These are phyloP conservation scores for Mucor sp. DNA, from an alignment of 371 early-diverging fungal genomes.

Conservation along the genomic window DNA sequence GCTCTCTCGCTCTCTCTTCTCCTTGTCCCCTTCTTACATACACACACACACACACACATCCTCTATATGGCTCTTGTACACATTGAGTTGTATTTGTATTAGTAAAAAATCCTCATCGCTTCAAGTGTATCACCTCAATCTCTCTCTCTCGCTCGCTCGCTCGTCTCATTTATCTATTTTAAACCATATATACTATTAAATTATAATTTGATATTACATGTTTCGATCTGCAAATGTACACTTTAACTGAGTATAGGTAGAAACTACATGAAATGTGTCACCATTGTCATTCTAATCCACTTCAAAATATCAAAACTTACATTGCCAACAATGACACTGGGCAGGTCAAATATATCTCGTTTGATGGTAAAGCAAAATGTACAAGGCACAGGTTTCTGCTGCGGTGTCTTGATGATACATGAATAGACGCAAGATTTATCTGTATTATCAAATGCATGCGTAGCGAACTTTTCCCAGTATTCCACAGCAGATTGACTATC, in stretches of 20 bases:
- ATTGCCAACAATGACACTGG: constrained; percentile 83
- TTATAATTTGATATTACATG: background rate
- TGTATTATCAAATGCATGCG: constrained; percentile 86
- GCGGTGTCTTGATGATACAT: constrained; percentile 53
- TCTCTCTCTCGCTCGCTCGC: background rate
- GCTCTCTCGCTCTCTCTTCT: too few relatives aligned
- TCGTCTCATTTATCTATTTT: background rate
- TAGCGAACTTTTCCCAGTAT: constrained; percentile 91
- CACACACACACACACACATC: too few relatives aligned
- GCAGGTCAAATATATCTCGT: constrained; percentile 90
- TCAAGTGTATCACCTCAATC: constrained; percentile 4
- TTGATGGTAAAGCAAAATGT: constrained; percentile 92
- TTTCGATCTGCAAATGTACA: background rate
- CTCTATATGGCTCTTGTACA: constrained; percentile 5
- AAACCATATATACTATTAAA: background rate
- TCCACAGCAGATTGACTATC: constrained; percentile 84
- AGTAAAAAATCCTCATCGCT: constrained; percentile 3
- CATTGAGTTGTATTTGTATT: constrained; percentile 6
- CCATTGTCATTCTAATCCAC: background rate
- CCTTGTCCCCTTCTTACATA: background rate
- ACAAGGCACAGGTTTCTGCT: constrained; percentile 69
- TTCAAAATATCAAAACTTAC: constrained; percentile 21
- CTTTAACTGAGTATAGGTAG: constrained; percentile 32
- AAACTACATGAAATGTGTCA: constrained; percentile 20
- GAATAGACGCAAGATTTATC: constrained; percentile 71